Conservation (phyloP, 345 rosid genomes). For the Alliaria petiolata region DNA sequence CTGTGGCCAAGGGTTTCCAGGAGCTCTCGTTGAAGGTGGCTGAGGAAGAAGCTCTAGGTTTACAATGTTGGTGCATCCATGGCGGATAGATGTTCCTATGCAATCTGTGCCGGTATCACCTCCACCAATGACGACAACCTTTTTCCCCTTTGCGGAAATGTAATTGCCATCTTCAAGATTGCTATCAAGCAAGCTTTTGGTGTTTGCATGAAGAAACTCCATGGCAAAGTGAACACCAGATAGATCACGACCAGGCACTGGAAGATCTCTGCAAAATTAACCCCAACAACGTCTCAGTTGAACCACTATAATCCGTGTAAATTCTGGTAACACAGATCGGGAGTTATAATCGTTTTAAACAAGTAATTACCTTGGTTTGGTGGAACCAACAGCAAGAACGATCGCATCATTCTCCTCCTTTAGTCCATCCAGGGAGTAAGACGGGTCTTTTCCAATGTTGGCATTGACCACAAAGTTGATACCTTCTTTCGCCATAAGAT, state of each 20-base stretch:
- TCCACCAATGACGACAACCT: constrained; percentile 96
- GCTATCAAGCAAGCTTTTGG: constrained; percentile 98
- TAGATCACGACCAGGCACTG: constrained; percentile 82
- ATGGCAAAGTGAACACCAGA: constrained; percentile 97
- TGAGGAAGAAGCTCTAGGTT: constrained; percentile 94
- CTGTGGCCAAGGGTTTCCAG: constrained; percentile 99
- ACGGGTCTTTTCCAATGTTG: constrained; percentile 76
- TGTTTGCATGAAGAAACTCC: constrained; percentile 95
- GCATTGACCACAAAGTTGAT: constrained; percentile 86
- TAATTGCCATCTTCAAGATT: constrained; percentile 72
- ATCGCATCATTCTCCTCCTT: constrained; percentile 80
- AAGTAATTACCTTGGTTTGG: constrained; percentile 76
- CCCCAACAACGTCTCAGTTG: neutral
- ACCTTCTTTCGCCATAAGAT: constrained; percentile 91
- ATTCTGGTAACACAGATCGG: too few relatives aligned
- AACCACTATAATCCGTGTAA: neutral
- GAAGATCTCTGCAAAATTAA: constrained; percentile 83
- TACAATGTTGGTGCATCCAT: constrained; percentile 70
- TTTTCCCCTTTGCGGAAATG: constrained; percentile 90
- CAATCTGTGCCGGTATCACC: constrained; percentile 99
- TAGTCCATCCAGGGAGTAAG: constrained; percentile 66
- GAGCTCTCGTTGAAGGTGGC: constrained; percentile 82
- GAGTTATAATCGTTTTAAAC: neutral
- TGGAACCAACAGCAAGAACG: constrained; percentile 90
- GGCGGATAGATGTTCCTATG: constrained; percentile 94